Base-by-base conservation (phyloP, 768 basidiomycete species). In the Lactarius evosmus region DNA sequence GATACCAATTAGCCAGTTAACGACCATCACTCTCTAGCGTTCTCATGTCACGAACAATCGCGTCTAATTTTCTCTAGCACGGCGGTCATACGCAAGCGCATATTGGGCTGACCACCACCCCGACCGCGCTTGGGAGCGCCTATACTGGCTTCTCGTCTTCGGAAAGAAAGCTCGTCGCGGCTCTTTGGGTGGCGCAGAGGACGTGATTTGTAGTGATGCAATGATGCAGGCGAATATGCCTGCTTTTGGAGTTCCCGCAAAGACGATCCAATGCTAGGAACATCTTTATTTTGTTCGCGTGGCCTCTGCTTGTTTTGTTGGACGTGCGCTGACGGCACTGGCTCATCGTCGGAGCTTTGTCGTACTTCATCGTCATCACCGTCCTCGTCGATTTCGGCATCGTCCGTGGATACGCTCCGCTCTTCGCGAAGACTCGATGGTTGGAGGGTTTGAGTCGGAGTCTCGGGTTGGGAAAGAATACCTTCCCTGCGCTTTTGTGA, bases 51-150 rank as follows among this genome's bases (percentile, higher is more conserved):
- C 59, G 75, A 71, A 41, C 75, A 72, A 69, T 87, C 82, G 54
- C 81, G 82, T 73, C 91, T 89, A 68, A 96, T 94, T 75, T 88
- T 87, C 73, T 93, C 91, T 62, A 96, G 81, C 80, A 96, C 80
- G 32, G 83, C 86, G 66, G 85, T 84, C 92, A 96, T 95, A 56
- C 93, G 86, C 55, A 89, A 75, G 70, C 88, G 89, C 93, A 96
- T 95, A 71, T 84, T 79, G n/a, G 85, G 85, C 69, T 86, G 84
- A 4, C 83, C 77, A 32, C 74, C 68, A 25, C 82, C 80, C 59
- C 83, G 80, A n/a, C 78, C 80, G n/a, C 27, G 30, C 25, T 53
- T 51, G 41, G 40, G 27, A 36, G 59, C 50, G 32, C 53, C 56
- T 4, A 70, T 66, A 46, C 68, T 52, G 19, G 58, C 70, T 53